Evolutionary conservation across 1,284 basidiomycete species (phyloP), one percentile per base, ranked within the genome.

Genomic region (Chondrostereum purpureum): DNA sequence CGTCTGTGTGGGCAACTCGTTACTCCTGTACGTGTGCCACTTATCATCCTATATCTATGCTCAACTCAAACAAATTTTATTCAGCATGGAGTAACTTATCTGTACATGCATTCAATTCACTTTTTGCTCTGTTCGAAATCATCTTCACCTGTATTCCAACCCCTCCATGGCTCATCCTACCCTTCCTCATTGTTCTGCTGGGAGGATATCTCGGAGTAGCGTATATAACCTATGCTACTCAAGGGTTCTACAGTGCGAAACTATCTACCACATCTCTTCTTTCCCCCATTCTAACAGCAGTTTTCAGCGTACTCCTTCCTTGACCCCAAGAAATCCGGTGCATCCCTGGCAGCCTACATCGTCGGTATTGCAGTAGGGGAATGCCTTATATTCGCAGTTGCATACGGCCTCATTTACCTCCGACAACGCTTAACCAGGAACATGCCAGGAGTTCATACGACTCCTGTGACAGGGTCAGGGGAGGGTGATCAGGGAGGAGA

Each of bases 151-250:
- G 79, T 48, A 59, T 61, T 4, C 67, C 67, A 0, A 76, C 78
- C 0, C 55, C 66, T 12, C 75, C 77, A 0, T 85, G 80, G 80
- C 55, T 67, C 24, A 66, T 74, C 44, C 58, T 83, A 3, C 59
- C 68, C 2, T 57, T 70, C 38, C 60, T 72, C 34, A 44, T 83
- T 18, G 5, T 80, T 14, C 48, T 80, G 22, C 68, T 88, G 17
- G 77, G 53, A 0, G 56, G 63, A 11, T 88, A 88, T 54, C 61
- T 87, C 19, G 83, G 71, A 12, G 64, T 88, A 1, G 82, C 81
- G 11, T 86, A 85, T 54, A 68, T 86, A 44, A 82, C 80, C 0
- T 52, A 69, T 42, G 73, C 64, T 1, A 74, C 74, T 0, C 77
- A 82, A 54, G 73, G 74, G 1, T 73, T 81, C 55, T 86, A 85